A percentile compares a stretch with the other conserved stretches of the same genome.
phyloP scores from a whole-genome alignment of 345 rosid species.

The Draba incana region DNA sequence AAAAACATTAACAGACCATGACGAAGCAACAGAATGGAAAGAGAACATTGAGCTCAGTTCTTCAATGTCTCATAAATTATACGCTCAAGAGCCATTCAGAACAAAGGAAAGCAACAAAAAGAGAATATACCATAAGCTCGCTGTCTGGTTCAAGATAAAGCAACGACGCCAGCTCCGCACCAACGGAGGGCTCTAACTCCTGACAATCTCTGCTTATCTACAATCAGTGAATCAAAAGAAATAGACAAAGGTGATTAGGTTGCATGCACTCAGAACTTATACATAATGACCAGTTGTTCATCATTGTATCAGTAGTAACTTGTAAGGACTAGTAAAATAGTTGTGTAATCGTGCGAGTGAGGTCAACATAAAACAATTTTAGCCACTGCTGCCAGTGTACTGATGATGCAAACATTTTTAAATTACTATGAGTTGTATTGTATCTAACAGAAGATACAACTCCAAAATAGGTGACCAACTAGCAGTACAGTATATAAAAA shows the following conservation, averaged over 20 bases:
- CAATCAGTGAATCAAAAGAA: conserved; percentile 37
- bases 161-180: conserved; percentile 92
- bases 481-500: not conserved
- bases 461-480: conserved; percentile 17
- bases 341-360: conserved; percentile 6
- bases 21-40: conserved; percentile 14
- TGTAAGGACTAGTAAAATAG: too few relatives aligned
- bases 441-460: conserved; percentile 1
- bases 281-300: conserved; percentile 23
- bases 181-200: conserved; percentile 91
- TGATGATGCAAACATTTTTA: not conserved
- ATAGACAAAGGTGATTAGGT: conserved; percentile 26
- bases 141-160: conserved; percentile 97
- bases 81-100: conserved; percentile 14
- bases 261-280: conserved; percentile 1
- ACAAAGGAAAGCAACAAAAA: conserved; percentile 13
- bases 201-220: conserved; percentile 99
- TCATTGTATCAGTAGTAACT: conserved; percentile 14
- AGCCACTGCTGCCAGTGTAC: conserved; percentile 6
- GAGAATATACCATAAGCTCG: conserved; percentile 86
- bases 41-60: conserved; percentile 9
- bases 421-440: conserved; percentile 10
- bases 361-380: conserved; percentile 14
- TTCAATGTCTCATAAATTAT: conserved; percentile 16
- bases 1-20: conserved; percentile 6